These are phyloP conservation scores for Coniochaeta prunicola DNA, from an alignment of 2,329 filamentous ascomycete species.

Conservation along the genomic window DNA sequence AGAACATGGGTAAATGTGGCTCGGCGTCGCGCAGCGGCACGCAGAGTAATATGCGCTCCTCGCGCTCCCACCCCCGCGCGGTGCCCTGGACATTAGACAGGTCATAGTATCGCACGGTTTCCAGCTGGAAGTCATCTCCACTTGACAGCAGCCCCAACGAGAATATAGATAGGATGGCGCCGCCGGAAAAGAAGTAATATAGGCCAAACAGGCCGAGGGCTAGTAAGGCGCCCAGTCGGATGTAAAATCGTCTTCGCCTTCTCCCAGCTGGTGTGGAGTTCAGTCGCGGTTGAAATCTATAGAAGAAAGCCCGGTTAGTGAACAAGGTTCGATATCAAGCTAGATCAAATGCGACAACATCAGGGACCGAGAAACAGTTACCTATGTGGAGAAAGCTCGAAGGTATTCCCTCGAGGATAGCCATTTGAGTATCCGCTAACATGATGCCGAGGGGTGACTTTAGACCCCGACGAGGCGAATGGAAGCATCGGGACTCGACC, in stretches of 20 bases:
- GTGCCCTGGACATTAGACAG: constrained; percentile 86
- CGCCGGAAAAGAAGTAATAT: constrained; percentile 63
- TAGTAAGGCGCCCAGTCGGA: constrained; percentile 55
- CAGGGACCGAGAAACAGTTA: constrained; percentile 31
- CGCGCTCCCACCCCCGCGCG: constrained; percentile 88
- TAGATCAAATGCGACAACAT: neutral
- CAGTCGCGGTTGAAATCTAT: constrained; percentile 77
- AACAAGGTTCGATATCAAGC: neutral
- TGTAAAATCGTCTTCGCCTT: constrained; percentile 64
- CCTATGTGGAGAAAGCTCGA: constrained; percentile 87
- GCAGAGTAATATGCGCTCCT: constrained; percentile 90
- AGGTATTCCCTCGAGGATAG: constrained; percentile 69
- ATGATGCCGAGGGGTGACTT: constrained; percentile 83
- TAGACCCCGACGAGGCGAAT: constrained; percentile 46
- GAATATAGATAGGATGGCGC: constrained; percentile 50
- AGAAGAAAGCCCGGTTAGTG: neutral
- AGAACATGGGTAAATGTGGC: constrained; percentile 93
- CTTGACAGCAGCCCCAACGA: constrained; percentile 65
- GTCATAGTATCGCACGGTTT: constrained; percentile 97
- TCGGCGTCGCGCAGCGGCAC: constrained; percentile 91
- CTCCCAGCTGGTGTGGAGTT: constrained; percentile 59
- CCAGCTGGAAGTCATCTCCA: constrained; percentile 67
- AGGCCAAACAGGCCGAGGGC: constrained; percentile 60
- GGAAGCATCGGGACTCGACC: constrained; percentile 44
- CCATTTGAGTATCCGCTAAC: constrained; percentile 72